These are phyloP conservation scores for Trametes polyzona DNA, from an alignment of 1,284 basidiomycete genomes.

Conservation along the genomic window DNA sequence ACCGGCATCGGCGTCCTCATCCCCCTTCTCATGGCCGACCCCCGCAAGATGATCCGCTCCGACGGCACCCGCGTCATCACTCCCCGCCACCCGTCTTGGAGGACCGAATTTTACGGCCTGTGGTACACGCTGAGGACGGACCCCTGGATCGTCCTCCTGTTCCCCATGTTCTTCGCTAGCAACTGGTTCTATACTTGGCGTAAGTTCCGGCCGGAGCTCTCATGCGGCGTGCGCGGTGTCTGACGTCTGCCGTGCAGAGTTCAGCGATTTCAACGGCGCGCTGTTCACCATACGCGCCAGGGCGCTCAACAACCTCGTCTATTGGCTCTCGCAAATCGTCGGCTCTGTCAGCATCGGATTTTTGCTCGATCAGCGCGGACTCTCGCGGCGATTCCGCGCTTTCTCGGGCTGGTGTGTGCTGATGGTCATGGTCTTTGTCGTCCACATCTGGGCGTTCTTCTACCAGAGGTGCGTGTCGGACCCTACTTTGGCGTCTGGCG, in stretches of 20 bases:
- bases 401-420: slow-evolving; percentile 65
- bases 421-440: slow-evolving; percentile 61
- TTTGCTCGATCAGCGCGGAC: slow-evolving; percentile 57
- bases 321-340: slow-evolving; percentile 70
- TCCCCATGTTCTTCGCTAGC: slow-evolving; percentile 61
- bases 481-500: not conserved
- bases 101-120: slow-evolving; percentile 54
- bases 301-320: slow-evolving; percentile 68
- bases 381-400: slow-evolving; percentile 64
- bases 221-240: not conserved
- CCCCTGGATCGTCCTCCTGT: slow-evolving; percentile 53
- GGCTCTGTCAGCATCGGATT: slow-evolving; percentile 66
- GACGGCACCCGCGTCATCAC: slow-evolving; percentile 72
- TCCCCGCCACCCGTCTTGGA: slow-evolving; percentile 72
- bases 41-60: slow-evolving; percentile 66
- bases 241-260: slow-evolving; percentile 44
- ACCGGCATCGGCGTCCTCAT: slow-evolving; percentile 67
- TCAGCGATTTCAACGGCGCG: slow-evolving; percentile 67
- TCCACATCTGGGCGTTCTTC: slow-evolving; percentile 71
- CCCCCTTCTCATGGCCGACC: slow-evolving; percentile 70
- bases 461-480: slow-evolving; percentile 59
- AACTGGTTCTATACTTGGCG: slow-evolving; percentile 84
- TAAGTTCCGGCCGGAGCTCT: slow-evolving; percentile 36
- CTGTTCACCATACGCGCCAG: slow-evolving; percentile 71
- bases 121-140: slow-evolving; percentile 52